Percentiles rank a stretch among this genome's conserved stretches.
phyloP scores from a whole-genome alignment of 1,284 basidiomycete species.

The Fistulina hepatica region DNA sequence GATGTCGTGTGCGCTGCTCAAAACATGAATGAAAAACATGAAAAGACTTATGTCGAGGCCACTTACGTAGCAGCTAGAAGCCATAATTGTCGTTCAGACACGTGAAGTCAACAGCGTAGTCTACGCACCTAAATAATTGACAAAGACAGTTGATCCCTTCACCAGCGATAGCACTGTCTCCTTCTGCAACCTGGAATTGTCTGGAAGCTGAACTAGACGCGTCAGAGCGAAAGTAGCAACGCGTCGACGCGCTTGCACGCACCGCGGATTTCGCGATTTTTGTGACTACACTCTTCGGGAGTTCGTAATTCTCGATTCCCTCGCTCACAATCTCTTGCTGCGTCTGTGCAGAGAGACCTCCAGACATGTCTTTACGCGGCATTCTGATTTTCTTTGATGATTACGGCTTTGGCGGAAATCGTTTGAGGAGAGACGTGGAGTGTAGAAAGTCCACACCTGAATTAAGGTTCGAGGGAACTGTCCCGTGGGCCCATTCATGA shows the following conservation, averaged over 20 bases:
- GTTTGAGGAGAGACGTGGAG: too few species aligned
- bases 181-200: constrained; percentile 77
- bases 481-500: too few species aligned
- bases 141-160: constrained; percentile 84
- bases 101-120: not conserved
- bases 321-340: constrained; percentile 69
- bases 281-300: constrained; percentile 72
- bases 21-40: constrained; percentile 5
- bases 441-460: too few species aligned
- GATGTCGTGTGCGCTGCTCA: constrained; percentile 84
- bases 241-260: constrained; percentile 15
- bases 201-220: constrained; percentile 50
- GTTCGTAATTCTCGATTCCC: constrained; percentile 78
- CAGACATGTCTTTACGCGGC: constrained; percentile 52
- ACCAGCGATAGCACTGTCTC: constrained; percentile 74
- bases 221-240: not conserved
- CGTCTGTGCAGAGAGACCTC: constrained; percentile 50
- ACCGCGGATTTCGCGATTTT: constrained; percentile 76
- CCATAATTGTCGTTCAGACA: constrained; percentile 5
- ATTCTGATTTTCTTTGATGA: constrained; percentile 21
- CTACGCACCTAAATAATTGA: constrained; percentile 74
- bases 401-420: too few species aligned
- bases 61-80: constrained; percentile 56
- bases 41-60: constrained; percentile 1
- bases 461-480: too few species aligned